Conservation (phyloP, 2,329 filamentous ascomycete genomes). For the Neofusicoccum laricinum region DNA sequence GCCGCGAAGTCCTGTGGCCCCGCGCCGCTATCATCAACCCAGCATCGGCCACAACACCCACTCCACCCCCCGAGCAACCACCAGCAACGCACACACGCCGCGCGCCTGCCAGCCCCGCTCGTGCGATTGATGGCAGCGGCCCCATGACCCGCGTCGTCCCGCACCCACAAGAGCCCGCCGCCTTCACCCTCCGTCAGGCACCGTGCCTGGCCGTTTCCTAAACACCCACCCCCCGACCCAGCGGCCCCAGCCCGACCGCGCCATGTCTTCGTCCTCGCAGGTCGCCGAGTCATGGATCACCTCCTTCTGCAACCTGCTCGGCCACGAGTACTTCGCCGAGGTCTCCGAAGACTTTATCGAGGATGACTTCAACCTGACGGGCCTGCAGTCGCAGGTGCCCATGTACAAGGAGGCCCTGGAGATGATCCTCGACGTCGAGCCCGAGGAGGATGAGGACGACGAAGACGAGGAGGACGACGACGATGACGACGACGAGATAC, state of each 20-base stretch:
- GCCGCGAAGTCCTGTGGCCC: constrained; percentile 5
- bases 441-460: constrained; percentile 88
- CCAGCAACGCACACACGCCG: not conserved
- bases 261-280: constrained; percentile 57
- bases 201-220: constrained; percentile 13
- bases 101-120: not conserved
- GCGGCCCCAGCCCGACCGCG: constrained; percentile 18
- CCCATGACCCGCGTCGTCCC: constrained; percentile 11
- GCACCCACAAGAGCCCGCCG: constrained; percentile 10
- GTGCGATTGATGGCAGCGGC: constrained; percentile 14
- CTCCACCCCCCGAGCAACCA: not conserved
- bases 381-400: constrained; percentile 88
- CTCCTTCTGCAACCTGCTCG: constrained; percentile 90
- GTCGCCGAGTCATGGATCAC: constrained; percentile 92
- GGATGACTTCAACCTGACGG: constrained; percentile 98
- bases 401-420: constrained; percentile 99
- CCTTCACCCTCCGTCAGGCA: constrained; percentile 12
- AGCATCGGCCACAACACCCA: constrained; percentile 10
- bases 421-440: constrained; percentile 98
- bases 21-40: constrained; percentile 15
- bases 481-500: constrained; percentile 52
- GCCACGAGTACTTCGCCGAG: constrained; percentile 98
- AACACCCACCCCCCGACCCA: not conserved
- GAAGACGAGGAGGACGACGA: constrained; percentile 70
- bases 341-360: constrained; percentile 99